Percentiles rank a stretch among this genome's conserved stretches.
Evolutionary conservation across 495 filamentous ascomycete genomes (phyloP).

Genomic region (Massariosphaeria phaeospora): DNA sequence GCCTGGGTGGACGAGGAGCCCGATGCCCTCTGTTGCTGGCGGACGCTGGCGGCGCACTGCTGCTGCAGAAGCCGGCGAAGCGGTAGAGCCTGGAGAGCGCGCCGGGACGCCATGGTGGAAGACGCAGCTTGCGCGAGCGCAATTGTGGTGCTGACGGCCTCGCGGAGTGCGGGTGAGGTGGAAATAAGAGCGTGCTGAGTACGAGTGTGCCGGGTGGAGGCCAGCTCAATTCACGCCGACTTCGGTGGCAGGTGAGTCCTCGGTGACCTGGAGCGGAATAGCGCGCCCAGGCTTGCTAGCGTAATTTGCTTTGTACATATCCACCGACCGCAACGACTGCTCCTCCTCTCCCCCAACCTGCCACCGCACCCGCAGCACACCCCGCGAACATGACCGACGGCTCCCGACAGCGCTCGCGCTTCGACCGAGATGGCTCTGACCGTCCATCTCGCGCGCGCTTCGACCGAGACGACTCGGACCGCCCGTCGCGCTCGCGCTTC

Average conservation of each 20-base stretch:
- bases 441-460: conserved; percentile 70
- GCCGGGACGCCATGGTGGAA: conserved; percentile 39
- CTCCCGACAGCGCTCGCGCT: conserved; percentile 82
- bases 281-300: too few relatives aligned
- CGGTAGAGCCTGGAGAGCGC: conserved; percentile 37
- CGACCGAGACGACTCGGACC: conserved; percentile 72
- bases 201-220: too few relatives aligned
- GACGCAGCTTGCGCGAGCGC: conserved; percentile 1
- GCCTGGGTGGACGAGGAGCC: conserved; percentile 77
- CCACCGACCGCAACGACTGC: too few relatives aligned
- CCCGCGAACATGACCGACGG: conserved; percentile 67
- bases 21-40: conserved; percentile 23
- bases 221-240: too few relatives aligned
- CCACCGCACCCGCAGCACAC: background rate
- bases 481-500: conserved; percentile 65
- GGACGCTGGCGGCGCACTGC: background rate
- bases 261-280: too few relatives aligned
- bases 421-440: conserved; percentile 74
- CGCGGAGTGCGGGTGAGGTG: conserved; percentile 5
- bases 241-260: too few relatives aligned
- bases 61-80: conserved; percentile 15
- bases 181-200: background rate
- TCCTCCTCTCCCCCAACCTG: background rate
- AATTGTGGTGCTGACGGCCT: conserved; percentile 14
- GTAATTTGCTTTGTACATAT: too few relatives aligned